phyloP scores from a whole-genome alignment of 441 rosid genomes.

The Geranium incanum region DNA sequence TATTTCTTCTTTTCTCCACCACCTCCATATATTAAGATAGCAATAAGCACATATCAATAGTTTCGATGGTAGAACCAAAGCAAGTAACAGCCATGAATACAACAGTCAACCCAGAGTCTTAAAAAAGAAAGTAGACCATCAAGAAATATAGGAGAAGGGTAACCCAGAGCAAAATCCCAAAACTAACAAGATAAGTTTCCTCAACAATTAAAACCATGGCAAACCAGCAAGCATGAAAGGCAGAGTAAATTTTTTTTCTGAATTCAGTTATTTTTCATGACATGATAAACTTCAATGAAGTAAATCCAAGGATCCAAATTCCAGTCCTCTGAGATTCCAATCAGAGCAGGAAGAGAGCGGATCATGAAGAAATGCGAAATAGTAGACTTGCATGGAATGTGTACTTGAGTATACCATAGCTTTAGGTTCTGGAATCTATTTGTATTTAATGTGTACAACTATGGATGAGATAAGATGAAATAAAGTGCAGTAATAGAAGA shows the following conservation, averaged over 20 bases:
- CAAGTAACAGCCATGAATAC: no score
- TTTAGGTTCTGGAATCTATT: slow-evolving; percentile 1
- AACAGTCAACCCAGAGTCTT: no score
- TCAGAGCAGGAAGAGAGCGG: background rate
- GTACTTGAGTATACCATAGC: background rate
- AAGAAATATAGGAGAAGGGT: background rate
- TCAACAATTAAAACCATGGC: background rate
- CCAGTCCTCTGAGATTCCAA: background rate
- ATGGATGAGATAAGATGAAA: background rate
- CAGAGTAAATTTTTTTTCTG: background rate
- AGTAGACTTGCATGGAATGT: background rate
- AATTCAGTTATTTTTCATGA: background rate
- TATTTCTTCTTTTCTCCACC: background rate
- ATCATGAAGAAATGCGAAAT: background rate
- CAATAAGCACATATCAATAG: background rate
- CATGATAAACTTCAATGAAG: background rate
- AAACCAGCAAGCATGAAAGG: background rate
- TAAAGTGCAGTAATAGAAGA: background rate
- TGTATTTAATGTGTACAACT: background rate
- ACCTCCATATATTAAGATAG: background rate
- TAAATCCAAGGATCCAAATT: background rate
- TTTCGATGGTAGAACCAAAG: background rate
- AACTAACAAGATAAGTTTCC: background rate
- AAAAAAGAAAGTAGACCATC: background rate
- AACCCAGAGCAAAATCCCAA: background rate